phyloP scores from a whole-genome alignment of 2,329 filamentous ascomycete species.

The Phialocephala subalpina region DNA sequence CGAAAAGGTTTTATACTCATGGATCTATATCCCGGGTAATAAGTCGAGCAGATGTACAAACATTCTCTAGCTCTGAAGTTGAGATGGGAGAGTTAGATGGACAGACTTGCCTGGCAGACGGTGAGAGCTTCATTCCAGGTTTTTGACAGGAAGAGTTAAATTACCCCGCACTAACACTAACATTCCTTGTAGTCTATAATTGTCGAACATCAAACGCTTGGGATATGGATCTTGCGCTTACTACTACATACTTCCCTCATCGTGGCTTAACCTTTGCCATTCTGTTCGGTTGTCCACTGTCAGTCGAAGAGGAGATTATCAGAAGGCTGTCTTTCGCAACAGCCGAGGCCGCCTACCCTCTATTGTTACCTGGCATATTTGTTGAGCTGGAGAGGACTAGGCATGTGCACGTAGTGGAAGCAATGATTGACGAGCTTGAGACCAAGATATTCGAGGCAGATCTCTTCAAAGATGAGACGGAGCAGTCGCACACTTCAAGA shows the following conservation, averaged over 20 bases:
- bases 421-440: conserved; percentile 21
- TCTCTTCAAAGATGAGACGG: not conserved
- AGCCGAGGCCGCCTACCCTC: conserved; percentile 34
- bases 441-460: conserved; percentile 23
- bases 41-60: conserved; percentile 19
- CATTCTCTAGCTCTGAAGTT: conserved; percentile 18
- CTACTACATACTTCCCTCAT: conserved; percentile 22
- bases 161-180: conserved; percentile 13
- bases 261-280: conserved; percentile 19
- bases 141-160: not conserved
- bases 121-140: conserved; percentile 1
- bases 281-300: conserved; percentile 20
- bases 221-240: conserved; percentile 22
- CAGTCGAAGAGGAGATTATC: conserved; percentile 20
- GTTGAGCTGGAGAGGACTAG: conserved; percentile 42
- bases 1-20: conserved; percentile 19
- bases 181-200: conserved; percentile 17
- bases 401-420: conserved; percentile 21
- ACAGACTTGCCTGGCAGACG: conserved; percentile 12
- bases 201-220: conserved; percentile 21
- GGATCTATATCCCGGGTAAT: conserved; percentile 20
- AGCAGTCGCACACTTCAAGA: not conserved
- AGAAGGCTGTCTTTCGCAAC: conserved; percentile 13
- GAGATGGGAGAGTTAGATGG: conserved; percentile 16
- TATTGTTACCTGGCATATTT: conserved; percentile 44